Conservation (phyloP, 768 basidiomycete species). For the Boletus fagicola region DNA sequence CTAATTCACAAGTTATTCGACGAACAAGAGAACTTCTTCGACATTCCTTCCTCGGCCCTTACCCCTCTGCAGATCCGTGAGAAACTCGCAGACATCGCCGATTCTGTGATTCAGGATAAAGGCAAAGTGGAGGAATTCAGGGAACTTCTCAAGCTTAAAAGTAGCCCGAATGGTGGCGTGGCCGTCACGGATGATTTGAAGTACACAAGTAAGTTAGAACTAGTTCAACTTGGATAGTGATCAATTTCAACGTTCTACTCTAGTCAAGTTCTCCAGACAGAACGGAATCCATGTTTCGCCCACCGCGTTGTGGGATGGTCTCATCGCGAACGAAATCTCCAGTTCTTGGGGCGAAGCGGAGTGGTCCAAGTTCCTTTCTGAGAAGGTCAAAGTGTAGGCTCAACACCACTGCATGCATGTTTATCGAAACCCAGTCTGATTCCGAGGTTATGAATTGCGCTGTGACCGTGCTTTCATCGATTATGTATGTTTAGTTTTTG, state of each 20-base stretch:
- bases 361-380: constrained; percentile 72
- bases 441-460: background rate
- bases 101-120: constrained; percentile 46
- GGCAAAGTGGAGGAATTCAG: constrained; percentile 51
- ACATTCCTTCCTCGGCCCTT: constrained; percentile 64
- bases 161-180: constrained; percentile 74
- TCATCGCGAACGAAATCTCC: constrained; percentile 67
- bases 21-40: constrained; percentile 74
- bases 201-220: constrained; percentile 65
- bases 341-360: constrained; percentile 81
- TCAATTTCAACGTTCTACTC: background rate
- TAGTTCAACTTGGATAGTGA: background rate
- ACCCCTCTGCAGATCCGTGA: constrained; percentile 73
- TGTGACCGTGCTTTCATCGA: background rate
- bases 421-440: background rate
- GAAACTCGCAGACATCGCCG: constrained; percentile 63
- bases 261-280: constrained; percentile 90
- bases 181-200: constrained; percentile 84
- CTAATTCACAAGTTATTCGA: constrained; percentile 62
- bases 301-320: constrained; percentile 74
- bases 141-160: constrained; percentile 61
- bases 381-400: constrained; percentile 47
- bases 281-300: constrained; percentile 93
- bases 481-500: background rate
- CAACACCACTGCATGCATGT: background rate